Evolutionary conservation across 345 rosid species (phyloP).

Genomic region (Populus nigra): DNA sequence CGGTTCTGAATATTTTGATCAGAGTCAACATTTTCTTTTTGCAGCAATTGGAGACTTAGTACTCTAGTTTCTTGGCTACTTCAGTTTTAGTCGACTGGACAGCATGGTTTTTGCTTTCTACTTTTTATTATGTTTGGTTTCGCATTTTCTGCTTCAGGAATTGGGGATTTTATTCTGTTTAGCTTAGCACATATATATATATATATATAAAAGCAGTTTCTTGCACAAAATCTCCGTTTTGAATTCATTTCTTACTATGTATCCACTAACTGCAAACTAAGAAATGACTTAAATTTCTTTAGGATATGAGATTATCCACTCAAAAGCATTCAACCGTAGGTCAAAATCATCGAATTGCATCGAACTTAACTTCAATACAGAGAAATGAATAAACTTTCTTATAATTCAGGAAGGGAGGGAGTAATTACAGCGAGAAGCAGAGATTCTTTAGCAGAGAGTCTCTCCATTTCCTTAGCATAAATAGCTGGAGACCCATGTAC

Average conservation of each 20-base stretch:
- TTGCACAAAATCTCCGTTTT: too few relatives aligned
- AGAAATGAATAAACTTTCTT: background rate
- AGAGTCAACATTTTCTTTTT: background rate
- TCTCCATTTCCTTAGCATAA: constrained; percentile 94
- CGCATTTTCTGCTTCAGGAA: too few relatives aligned
- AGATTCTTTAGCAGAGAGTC: constrained; percentile 96
- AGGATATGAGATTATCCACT: background rate
- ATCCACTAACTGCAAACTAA: background rate
- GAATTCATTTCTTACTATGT: background rate
- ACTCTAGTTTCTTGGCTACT: background rate
- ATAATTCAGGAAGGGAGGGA: background rate
- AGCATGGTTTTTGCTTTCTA: background rate
- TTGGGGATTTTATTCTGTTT: too few relatives aligned
- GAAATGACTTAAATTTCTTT: background rate
- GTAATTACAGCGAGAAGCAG: constrained; percentile 76
- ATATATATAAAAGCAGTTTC: too few relatives aligned
- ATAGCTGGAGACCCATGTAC: constrained; percentile 68
- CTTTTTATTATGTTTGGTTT: too few relatives aligned
- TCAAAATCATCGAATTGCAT: background rate
- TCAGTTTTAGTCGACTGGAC: background rate
- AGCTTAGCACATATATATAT: too few relatives aligned
- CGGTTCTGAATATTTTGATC: background rate
- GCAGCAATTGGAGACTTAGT: background rate
- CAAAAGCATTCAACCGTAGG: background rate
- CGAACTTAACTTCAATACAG: background rate